Conservation (phyloP, 345 rosid species). For the Aethionema arabicum region DNA sequence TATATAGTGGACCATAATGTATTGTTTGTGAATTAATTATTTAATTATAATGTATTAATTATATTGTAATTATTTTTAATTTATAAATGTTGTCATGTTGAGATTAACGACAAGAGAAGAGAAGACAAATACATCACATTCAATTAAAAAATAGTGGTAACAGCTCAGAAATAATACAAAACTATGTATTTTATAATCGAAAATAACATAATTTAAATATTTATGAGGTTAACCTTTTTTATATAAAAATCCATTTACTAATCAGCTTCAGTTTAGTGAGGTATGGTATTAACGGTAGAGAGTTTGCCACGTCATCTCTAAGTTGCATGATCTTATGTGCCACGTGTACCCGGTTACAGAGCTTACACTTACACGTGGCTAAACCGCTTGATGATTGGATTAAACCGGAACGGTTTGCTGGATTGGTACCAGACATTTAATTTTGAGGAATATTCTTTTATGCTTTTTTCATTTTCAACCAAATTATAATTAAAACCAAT, state of each 20-base stretch:
- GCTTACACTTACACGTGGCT: too few relatives aligned
- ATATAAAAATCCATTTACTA: neutral
- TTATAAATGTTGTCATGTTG: constrained; percentile 20
- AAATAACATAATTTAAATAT: neutral
- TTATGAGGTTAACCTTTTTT: constrained; percentile 16
- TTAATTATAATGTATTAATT: constrained; percentile 1
- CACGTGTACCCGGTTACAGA: too few relatives aligned
- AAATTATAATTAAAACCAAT: too few relatives aligned
- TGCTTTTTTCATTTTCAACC: too few relatives aligned
- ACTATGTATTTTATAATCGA: constrained; percentile 13
- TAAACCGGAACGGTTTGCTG: too few relatives aligned
- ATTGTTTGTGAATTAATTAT: neutral
- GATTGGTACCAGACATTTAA: too few relatives aligned
- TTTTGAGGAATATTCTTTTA: too few relatives aligned
- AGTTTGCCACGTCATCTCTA: constrained; percentile 11
- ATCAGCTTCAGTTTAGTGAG: neutral
- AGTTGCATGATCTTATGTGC: too few relatives aligned
- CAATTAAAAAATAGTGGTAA: constrained; percentile 26
- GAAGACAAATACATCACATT: constrained; percentile 32
- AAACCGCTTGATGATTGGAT: too few relatives aligned
- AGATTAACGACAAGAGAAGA: neutral
- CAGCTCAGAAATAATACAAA: constrained; percentile 20
- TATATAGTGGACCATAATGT: constrained; percentile 15
- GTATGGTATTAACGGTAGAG: constrained; percentile 12
- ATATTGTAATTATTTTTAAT: constrained; percentile 1